Evolutionary conservation across 768 basidiomycete genomes (phyloP), one percentile per base, ranked within the genome.

Genomic region (Botryobasidium botryosum): DNA sequence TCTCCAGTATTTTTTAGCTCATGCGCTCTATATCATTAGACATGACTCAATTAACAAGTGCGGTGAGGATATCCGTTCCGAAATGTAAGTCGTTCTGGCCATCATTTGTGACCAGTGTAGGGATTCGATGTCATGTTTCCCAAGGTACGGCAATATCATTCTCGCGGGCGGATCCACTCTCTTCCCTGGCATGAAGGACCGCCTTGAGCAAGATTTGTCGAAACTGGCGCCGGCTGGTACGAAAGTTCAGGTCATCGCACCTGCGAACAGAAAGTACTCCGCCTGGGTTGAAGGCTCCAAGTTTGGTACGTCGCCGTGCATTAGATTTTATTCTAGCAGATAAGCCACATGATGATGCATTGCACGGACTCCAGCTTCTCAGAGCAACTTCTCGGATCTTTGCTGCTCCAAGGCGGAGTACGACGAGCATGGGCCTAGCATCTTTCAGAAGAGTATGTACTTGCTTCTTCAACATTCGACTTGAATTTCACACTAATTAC

Each of bases 141-240:
- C n/a, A n/a, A 60, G 66, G 44, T 68, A 66, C 62, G 79, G 79
- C 51, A 85, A 84, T 64, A 74, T 86, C 49, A 82, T 85, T 43
- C 71, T 74, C 55, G 70, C 70, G 45, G 85, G 85, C 57, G 85
- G 85, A 59, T 82, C 82, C 50, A 88, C 84, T 56, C 88, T 91
- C 84, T 88, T 86, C 80, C 79, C 83, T 53, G 87, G 86, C 68
- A 88, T 91, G 55, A 75, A 85, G 53, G 87, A 91, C 64, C 80
- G 87, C 56, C 83, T 91, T n/a, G 82, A 86, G 62, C 86, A 86
- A 70, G 86, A 91, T 66, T 68, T 91, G 59, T 79, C 79, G 20
- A 67, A 77, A 17, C 68, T 88, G 52, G 72, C 81, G 43, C 86
- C 87, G 23, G 71, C 80, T 46, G 83, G 79, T 64, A 80, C 90